Evolutionary conservation across 2,329 filamentous ascomycete species (phyloP), one percentile per base, ranked within the genome.

Genomic region (Microsporum canis): DNA sequence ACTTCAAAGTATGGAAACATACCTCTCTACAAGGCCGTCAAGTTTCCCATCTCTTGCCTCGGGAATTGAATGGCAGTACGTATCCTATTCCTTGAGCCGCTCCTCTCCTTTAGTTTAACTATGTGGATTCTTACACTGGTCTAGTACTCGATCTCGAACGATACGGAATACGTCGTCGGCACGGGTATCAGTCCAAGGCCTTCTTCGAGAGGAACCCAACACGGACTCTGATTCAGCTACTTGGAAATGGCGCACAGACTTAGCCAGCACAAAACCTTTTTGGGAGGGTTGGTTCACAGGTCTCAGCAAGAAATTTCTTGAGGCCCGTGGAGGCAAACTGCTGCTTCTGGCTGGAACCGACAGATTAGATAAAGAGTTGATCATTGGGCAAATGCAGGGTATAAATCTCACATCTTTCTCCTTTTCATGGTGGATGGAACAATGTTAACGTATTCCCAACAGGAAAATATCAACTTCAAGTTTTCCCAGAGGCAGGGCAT

Each of bases 351-450:
- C 91, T 2, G 91, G 91, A 17, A 96, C 91, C 8, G 92, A 96
- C 75, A 81, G 91, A 57, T 73, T 96, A 61, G 91, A 96, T 71
- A 95, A 89, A 66, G 91, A 95, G 70, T 76, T 96, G 69, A 96
- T 89, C 73, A 96, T 96, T 72, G 91, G 91, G 14, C 91, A 96
- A 75, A 96, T 96, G 91, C 91, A 96, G 79, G 91, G 89, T 88
- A 77, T 67, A 74, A 29, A 34, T 41, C 8, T 31, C 53, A 61
- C 41, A 45, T 33, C 27, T 7, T 33, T 17, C 45, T 51, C 5
- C 31, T 3, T 31, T 51, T 29, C 8, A 12, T 29, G 1, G 1
- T 8, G 17, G 6, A 3, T 3, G 31, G 12, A 29, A 8, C 31
- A 12, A 51, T 33, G 10, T 12, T 61, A 53, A 29, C 14, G 41